A percentile compares a stretch with the other conserved stretches of the same genome.
These are phyloP conservation scores for Cudoniella acicularis DNA, from an alignment of 495 filamentous ascomycete genomes.

Conservation along the genomic window DNA sequence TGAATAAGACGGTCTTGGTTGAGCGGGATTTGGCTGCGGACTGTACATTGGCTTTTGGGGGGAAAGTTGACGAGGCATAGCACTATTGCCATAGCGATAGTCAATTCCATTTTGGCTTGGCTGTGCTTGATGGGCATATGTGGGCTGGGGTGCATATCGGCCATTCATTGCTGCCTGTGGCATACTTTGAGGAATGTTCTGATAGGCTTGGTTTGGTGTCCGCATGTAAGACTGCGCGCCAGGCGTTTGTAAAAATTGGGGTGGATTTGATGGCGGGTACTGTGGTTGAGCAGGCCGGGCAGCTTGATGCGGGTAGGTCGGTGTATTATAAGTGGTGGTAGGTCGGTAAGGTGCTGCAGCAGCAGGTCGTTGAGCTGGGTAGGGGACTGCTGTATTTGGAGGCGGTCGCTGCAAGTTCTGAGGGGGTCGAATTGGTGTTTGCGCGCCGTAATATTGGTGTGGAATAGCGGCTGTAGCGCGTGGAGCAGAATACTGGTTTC, in stretches of 20 bases:
- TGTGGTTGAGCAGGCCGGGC: constrained; percentile 18
- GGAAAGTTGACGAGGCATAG: constrained; percentile 18
- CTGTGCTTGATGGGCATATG: constrained; percentile 16
- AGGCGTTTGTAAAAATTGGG: constrained; percentile 18
- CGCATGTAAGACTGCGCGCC: constrained; percentile 14
- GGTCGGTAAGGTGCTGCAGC: constrained; percentile 19
- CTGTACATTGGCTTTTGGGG: constrained; percentile 24
- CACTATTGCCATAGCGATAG: constrained; percentile 22
- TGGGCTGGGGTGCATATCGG: constrained; percentile 15
- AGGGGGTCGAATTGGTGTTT: constrained; percentile 21
- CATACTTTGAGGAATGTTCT: constrained; percentile 13
- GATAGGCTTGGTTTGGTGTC: constrained; percentile 15
- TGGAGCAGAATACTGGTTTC: constrained; percentile 23
- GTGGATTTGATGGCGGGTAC: constrained; percentile 9
- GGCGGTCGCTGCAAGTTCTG: constrained; percentile 16
- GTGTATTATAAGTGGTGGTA: constrained; percentile 8
- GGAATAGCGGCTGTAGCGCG: constrained; percentile 6
- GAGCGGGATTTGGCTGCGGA: constrained; percentile 13
- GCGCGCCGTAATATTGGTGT: constrained; percentile 20
- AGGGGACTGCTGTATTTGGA: constrained; percentile 16
- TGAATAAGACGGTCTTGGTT: constrained; percentile 16
- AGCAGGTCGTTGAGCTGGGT: constrained; percentile 19
- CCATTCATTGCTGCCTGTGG: constrained; percentile 18
- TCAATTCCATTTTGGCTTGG: constrained; percentile 17
- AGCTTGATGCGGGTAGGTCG: constrained; percentile 18